Evolutionary conservation across 306 rosid genomes (phyloP), one percentile per base, ranked within the genome.

Genomic region (Acacia acuminata): DNA sequence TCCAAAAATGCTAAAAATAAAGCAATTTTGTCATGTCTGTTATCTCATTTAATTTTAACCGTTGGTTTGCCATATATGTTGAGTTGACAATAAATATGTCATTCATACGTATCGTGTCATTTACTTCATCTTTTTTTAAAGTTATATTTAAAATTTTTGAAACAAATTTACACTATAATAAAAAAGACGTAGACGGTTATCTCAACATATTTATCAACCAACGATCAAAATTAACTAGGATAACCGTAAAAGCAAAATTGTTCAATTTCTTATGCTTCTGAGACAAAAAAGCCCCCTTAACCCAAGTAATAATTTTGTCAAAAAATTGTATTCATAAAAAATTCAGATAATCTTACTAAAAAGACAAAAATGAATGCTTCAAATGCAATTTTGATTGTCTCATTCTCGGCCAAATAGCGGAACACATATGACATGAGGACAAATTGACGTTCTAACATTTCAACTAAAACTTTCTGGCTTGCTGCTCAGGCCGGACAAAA

Each of bases 61-160:
- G 0, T 6, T 1, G 1, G 8, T 38, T 38, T 1, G 1, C 5
- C 8, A 38, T 6, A 38, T 38, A 0, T 38, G 0, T 0, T 5
- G 8, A 38, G 1, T 5, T 36, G 8, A 1, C 8, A 5, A 7
- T 38, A 0, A 0, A 38, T 8, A 38, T 38, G 0, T 5, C 8
- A 38, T 5, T 6, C 0, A 38, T 38, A n/a, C n/a, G n/a, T n/a
- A n/a, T n/a, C n/a, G n/a, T n/a, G n/a, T n/a, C n/a, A n/a, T n/a
- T n/a, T n/a, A n/a, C n/a, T 5, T 6, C 0, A 38, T 38, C 1
- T 38, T 38, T 6, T 38, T 38, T 5, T 0, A 5, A 38, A 38
- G 8, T 38, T 38, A 38, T 5, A 38, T 38, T 38, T 38, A 6
- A 38, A 6, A 38, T 5, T 38, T 38, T 6, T 38, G 1, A 0